A percentile compares a stretch with the other conserved stretches of the same genome.
Evolutionary conservation across 2,329 filamentous ascomycete species (phyloP).

Genomic region (Aspergillus ochraceus): DNA sequence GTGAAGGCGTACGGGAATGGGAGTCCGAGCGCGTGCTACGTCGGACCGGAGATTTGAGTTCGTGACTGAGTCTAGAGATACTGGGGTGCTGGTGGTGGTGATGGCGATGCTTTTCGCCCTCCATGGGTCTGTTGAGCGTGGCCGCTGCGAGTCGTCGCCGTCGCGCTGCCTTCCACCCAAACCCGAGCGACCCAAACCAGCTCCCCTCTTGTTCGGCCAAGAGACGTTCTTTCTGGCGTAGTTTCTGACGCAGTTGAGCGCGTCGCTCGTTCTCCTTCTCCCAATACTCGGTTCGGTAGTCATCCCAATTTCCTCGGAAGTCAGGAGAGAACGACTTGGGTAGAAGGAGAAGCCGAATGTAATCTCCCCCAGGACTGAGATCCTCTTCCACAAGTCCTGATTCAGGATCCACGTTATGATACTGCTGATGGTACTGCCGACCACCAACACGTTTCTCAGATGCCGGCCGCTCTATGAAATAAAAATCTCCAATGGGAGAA

Average conservation of each 20-base stretch:
- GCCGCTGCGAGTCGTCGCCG: conserved; percentile 31
- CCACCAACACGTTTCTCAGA: conserved; percentile 40
- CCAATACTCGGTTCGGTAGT: conserved; percentile 94
- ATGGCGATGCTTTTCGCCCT: conserved; percentile 31
- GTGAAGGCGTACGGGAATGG: conserved; percentile 44
- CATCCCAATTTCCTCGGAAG: conserved; percentile 95
- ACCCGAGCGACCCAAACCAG: conserved; percentile 83
- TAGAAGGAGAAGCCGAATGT: conserved; percentile 84
- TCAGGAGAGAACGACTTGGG: conserved; percentile 94
- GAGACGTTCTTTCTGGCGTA: conserved; percentile 68
- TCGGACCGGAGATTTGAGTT: conserved; percentile 30
- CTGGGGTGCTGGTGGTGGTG: conserved; percentile 29
- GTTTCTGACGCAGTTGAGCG: conserved; percentile 67
- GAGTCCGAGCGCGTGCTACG: conserved; percentile 40
- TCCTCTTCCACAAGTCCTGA: conserved; percentile 76
- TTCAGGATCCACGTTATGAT: conserved; percentile 63
- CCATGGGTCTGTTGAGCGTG: conserved; percentile 26
- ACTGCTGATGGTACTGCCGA: conserved; percentile 35
- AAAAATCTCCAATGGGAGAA: conserved; percentile 66
- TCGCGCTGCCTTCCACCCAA: conserved; percentile 42
- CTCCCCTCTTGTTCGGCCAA: conserved; percentile 67
- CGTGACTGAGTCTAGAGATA: conserved; percentile 28
- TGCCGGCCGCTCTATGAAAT: conserved; percentile 66
- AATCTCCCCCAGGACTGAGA: conserved; percentile 83
- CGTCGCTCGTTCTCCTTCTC: conserved; percentile 92